phyloP scores from a whole-genome alignment of 257 asterid species.

The Pogostemon cablin region DNA sequence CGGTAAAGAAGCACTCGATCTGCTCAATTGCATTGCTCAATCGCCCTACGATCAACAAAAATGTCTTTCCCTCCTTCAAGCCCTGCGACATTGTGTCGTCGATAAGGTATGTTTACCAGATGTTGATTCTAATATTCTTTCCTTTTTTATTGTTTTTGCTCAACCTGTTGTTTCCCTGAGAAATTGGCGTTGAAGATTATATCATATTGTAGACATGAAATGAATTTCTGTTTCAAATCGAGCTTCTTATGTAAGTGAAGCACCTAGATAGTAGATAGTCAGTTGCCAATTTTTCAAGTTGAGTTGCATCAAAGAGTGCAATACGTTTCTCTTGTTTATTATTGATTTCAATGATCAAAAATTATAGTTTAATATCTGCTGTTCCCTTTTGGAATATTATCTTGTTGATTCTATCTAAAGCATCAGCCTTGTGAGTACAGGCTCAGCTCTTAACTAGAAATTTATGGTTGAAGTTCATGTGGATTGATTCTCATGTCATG shows the following conservation, averaged over 20 bases:
- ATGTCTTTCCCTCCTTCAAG: constrained; percentile 64
- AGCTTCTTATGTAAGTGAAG: too few species aligned
- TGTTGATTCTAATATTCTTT: background rate
- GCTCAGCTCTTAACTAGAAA: background rate
- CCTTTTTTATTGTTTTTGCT: background rate
- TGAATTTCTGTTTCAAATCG: background rate
- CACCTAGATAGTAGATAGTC: background rate
- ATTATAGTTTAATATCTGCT: background rate
- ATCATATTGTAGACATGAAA: background rate
- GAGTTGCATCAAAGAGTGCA: background rate
- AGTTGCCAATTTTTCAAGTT: background rate
- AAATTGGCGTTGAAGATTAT: background rate
- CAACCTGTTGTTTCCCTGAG: background rate
- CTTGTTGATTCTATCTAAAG: background rate
- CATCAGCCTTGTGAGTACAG: background rate
- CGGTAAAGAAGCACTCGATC: constrained; percentile 69
- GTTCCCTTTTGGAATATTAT: too few species aligned
- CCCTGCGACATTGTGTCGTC: constrained; percentile 74
- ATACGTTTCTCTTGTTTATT: background rate
- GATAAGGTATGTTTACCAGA: constrained; percentile 47
- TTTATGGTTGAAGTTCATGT: constrained; percentile 15
- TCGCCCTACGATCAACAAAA: constrained; percentile 68
- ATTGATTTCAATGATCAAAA: background rate
- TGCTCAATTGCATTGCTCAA: constrained; percentile 76
- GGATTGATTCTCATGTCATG: background rate